phyloP scores from a whole-genome alignment of 345 rosid species.

The Anacardium occidentale region DNA sequence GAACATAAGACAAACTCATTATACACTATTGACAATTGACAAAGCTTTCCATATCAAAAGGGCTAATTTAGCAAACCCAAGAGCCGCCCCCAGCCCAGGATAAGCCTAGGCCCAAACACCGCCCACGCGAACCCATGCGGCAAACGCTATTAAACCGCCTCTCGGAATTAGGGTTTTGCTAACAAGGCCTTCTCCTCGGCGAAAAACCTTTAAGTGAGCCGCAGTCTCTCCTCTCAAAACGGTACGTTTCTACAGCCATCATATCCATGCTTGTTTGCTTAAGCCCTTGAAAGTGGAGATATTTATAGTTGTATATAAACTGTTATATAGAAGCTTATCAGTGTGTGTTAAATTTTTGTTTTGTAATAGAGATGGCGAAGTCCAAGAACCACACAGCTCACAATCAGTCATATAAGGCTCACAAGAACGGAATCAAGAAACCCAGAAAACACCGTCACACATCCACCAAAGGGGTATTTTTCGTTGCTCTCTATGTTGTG shows the following conservation, averaged over 20 bases:
- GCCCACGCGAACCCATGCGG: too few relatives aligned
- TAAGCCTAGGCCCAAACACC: too few relatives aligned
- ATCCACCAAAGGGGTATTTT: constrained; percentile 87
- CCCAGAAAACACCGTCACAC: constrained; percentile 89
- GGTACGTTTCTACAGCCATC: background rate
- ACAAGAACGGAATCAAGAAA: constrained; percentile 96
- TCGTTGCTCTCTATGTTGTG: background rate
- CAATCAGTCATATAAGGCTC: constrained; percentile 97
- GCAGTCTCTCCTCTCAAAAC: background rate
- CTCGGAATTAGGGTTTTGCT: too few relatives aligned
- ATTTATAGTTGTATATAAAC: background rate
- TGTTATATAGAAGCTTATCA: background rate
- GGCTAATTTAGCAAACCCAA: too few relatives aligned
- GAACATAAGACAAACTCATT: too few relatives aligned
- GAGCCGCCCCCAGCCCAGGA: too few relatives aligned
- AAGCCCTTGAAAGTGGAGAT: background rate
- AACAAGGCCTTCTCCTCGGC: background rate
- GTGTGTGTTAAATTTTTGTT: background rate
- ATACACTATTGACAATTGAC: too few relatives aligned
- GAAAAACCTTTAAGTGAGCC: background rate
- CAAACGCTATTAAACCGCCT: too few relatives aligned
- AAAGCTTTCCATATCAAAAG: too few relatives aligned
- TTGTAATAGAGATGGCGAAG: constrained; percentile 77
- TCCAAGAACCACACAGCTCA: constrained; percentile 99
- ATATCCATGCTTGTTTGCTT: too few relatives aligned